A percentile compares a stretch with the other conserved stretches of the same genome.
These are phyloP conservation scores for Colletotrichum scovillei DNA, from an alignment of 2,329 filamentous ascomycete genomes.

Conservation along the genomic window DNA sequence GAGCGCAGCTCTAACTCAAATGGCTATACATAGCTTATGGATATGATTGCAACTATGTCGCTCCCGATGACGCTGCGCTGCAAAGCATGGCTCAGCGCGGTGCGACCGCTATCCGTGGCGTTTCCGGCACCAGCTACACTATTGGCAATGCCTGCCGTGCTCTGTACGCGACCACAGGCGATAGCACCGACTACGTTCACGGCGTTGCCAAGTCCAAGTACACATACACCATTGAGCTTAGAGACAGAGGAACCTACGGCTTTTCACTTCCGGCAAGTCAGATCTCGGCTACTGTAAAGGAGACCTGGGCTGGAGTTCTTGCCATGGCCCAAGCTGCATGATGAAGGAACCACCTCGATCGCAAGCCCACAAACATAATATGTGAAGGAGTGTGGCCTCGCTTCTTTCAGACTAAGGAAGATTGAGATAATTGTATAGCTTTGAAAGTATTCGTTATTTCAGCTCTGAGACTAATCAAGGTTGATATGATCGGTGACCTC, in stretches of 20 bases:
- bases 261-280: constrained; percentile 33
- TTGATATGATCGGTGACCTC: too few relatives aligned
- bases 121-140: constrained; percentile 35
- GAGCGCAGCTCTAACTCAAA: too few relatives aligned
- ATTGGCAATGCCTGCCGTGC: constrained; percentile 39
- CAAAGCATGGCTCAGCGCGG: constrained; percentile 21
- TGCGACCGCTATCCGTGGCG: constrained; percentile 32
- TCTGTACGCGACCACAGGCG: constrained; percentile 38
- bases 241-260: constrained; percentile 32
- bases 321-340: constrained; percentile 34
- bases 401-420: accelerated
- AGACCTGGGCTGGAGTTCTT: constrained; percentile 37
- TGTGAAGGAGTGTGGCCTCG: neutral
- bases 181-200: constrained; percentile 39
- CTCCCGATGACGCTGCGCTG: constrained; percentile 28
- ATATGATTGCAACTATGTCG: constrained; percentile 35
- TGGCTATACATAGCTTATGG: constrained; percentile 17
- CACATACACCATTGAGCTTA: constrained; percentile 34
- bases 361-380: neutral
- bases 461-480: too few relatives aligned
- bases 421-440: too few relatives aligned
- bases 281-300: constrained; percentile 33
- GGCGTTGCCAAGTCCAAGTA: constrained; percentile 37
- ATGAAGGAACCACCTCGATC: accelerated
- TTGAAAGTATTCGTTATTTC: too few relatives aligned